phyloP scores from a whole-genome alignment of 1,284 basidiomycete species.

The Trichosporon inkin region DNA sequence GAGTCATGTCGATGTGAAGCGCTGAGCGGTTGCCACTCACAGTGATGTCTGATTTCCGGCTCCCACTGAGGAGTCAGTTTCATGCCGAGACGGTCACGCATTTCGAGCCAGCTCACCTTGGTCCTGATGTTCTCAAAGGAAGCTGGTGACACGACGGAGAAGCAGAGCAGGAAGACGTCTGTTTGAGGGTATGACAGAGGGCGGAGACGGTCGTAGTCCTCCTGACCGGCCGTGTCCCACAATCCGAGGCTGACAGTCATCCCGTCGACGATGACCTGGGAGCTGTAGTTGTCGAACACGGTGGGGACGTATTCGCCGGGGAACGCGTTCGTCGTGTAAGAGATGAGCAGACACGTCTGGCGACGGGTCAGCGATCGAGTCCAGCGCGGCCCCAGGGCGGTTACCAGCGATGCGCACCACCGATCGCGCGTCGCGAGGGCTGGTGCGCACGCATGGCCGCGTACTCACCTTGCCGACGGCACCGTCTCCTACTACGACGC shows the following conservation, averaged over 20 bases:
- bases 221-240: slow-evolving; percentile 99
- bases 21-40: slow-evolving; percentile 28
- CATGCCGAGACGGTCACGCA: neutral
- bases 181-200: slow-evolving; percentile 98
- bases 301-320: slow-evolving; percentile 97
- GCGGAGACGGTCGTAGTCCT: slow-evolving; percentile 82
- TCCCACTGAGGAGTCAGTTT: slow-evolving; percentile 45
- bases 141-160: slow-evolving; percentile 93
- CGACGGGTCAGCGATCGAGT: neutral
- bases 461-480: slow-evolving; percentile 90
- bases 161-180: slow-evolving; percentile 98
- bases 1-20: slow-evolving; percentile 12
- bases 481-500: slow-evolving; percentile 97
- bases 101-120: slow-evolving; percentile 60
- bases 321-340: slow-evolving; percentile 84
- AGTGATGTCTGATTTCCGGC: slow-evolving; percentile 51
- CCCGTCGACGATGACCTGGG: slow-evolving; percentile 92
- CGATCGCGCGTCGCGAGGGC: neutral
- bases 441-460: neutral
- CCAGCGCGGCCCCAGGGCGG: neutral
- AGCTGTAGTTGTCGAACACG: slow-evolving; percentile 54
- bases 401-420: neutral
- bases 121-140: slow-evolving; percentile 98
- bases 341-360: slow-evolving; percentile 93
- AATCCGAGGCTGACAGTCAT: slow-evolving; percentile 96